Conservation (phyloP, 495 filamentous ascomycete genomes). For the Podospora anserina region DNA sequence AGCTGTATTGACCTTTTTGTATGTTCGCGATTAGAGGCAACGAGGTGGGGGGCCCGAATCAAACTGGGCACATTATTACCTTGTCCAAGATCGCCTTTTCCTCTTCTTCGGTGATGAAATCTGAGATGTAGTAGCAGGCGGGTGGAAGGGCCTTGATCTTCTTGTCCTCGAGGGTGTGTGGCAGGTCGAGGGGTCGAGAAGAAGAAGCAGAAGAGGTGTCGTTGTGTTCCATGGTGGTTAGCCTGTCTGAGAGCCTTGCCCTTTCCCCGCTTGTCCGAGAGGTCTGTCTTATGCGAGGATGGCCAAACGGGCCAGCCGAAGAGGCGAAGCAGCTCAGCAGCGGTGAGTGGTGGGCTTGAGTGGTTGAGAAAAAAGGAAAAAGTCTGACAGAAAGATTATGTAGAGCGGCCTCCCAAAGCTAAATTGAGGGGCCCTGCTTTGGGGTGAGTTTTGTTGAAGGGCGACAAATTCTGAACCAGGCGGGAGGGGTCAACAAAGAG, state of each 20-base stretch:
- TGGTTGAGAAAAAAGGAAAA: neutral
- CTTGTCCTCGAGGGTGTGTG: conserved; percentile 47
- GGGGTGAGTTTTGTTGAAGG: neutral
- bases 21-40: conserved; percentile 20
- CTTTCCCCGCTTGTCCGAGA: conserved; percentile 2
- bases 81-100: conserved; percentile 68
- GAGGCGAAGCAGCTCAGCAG: conserved; percentile 7
- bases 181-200: conserved; percentile 26
- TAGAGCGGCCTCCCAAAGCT: neutral
- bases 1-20: conserved; percentile 48
- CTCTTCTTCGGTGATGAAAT: conserved; percentile 78
- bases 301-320: neutral
- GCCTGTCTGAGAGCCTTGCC: neutral
- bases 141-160: conserved; percentile 60
- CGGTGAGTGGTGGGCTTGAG: neutral
- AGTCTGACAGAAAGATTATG: neutral
- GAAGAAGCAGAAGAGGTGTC: neutral
- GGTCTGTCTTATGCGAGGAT: neutral
- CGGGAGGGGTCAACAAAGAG: neutral
- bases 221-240: neutral
- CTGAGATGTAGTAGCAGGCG: conserved; percentile 77
- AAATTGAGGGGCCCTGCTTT: neutral
- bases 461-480: neutral
- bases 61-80: conserved; percentile 37
- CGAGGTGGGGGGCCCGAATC: neutral